Conservation (phyloP, 1,139 yeast species). For the Hansenula lynferdii region DNA sequence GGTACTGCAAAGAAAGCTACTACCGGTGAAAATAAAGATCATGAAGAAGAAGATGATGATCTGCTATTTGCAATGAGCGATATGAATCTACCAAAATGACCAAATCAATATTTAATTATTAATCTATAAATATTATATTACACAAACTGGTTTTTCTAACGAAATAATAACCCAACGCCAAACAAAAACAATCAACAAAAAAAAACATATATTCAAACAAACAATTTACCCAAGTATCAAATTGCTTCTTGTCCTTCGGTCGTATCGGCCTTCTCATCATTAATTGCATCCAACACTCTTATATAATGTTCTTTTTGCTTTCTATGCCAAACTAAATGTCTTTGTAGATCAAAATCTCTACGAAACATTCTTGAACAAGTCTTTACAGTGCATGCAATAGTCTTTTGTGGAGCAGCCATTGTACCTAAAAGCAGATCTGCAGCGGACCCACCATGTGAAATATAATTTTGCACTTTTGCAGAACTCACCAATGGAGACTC, state of each 20-base stretch:
- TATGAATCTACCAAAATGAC: slow-evolving; percentile 46
- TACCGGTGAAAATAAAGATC: slow-evolving; percentile 10
- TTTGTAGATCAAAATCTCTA: slow-evolving; percentile 40
- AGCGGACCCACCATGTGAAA: slow-evolving; percentile 19
- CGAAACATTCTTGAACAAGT: slow-evolving; percentile 45
- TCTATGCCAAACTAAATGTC: slow-evolving; percentile 56
- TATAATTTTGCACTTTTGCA: slow-evolving; percentile 17
- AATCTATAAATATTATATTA: too few species aligned
- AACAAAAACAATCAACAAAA: too few species aligned
- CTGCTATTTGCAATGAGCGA: slow-evolving; percentile 87
- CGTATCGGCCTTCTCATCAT: too few species aligned
- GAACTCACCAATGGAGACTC: slow-evolving; percentile 5
- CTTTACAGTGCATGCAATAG: slow-evolving; percentile 39
- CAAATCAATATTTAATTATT: too few species aligned
- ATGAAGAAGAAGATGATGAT: slow-evolving; percentile 74
- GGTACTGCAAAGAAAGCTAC: slow-evolving; percentile 4
- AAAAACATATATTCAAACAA: too few species aligned
- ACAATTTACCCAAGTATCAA: too few species aligned
- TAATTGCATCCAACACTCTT: not conserved
- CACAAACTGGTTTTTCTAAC: too few species aligned
- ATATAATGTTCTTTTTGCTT: slow-evolving; percentile 23
- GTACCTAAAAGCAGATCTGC: slow-evolving; percentile 31
- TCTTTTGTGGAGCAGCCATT: slow-evolving; percentile 34
- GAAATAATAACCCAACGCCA: too few species aligned
- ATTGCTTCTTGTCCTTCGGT: not conserved